Base-by-base conservation (phyloP, 148 eudicot genomes). In the Dianthus caryophyllus region DNA sequence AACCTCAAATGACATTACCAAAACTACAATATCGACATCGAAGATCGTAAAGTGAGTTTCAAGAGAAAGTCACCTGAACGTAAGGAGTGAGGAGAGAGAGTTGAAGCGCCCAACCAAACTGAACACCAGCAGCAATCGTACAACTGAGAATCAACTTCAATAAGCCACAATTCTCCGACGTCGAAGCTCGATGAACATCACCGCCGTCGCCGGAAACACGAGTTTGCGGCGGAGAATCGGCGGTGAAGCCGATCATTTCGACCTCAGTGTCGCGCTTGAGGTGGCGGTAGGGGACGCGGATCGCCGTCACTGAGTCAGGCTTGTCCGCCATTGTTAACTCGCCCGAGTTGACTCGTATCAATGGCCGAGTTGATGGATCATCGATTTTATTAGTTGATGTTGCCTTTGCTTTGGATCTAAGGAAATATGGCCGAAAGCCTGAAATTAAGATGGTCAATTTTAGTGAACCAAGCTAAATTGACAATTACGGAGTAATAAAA, bases 61-160 rank as follows among this genome's bases (percentile, higher is more conserved):
- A 41, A 6, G 6, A 6, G 1, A 9, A 41, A 89, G 3, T 33
- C 39, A 33, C 97, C 94, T 89, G 98, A 75, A 92, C 66, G 70
- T 92, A 92, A 66, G 98, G 97, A 56, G 97, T 92, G 65, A 92
- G 87, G n/a, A 92, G 96, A 24, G 96, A 87, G 38, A 92, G 87
- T 56, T 92, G 97, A 36, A 92, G 74, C 1, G 97, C 97, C 96
- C 96, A 92, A 1, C 96, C 96, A 22, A 92, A 92, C 55, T 92
- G 98, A 11, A 92, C 98, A 21, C 96, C 96, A 12, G 91, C 94
- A 9, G 94, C 96, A 47, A 92, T 76, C 33, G 89, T 85, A 61
- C 96, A 92, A 61, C 96, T 89, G 9, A 92, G 83, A 31, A 92
- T 79, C 83, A 92, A 77, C 47, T 80, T 84, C 36, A 65, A 2